Base-by-base conservation (phyloP, 306 rosid species). In the Lablab purpureus region DNA sequence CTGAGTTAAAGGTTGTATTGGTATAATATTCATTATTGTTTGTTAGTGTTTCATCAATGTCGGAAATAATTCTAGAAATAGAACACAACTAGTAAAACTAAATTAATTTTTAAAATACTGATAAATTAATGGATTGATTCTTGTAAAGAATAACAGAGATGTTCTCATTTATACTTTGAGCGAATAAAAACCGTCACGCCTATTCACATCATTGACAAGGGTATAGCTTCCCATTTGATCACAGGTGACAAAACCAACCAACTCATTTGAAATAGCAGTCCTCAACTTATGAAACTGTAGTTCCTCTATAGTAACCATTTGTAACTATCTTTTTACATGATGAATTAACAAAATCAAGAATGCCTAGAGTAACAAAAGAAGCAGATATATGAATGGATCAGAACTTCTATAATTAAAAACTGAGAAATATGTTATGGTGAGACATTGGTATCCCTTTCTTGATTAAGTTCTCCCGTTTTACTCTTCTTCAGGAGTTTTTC, bases 401-500 rank as follows among this genome's bases (percentile, higher is more conserved):
- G 55, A 30, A 46, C 25, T 23, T 78, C 71, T 40, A 67, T 4
- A 15, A 0, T 47, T 14, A 4, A 34, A 60, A 6, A 21, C 1
- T 49, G n/a, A 41, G 3, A 46, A 27, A 50, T n/a, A 25, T 71
- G 78, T 82, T 46, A 89, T 78, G 80, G 56, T 21, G 87, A 28
- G 50, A 62, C 70, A 80, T 36, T 25, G 69, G 72, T 40, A 37
- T 88, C 87, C 15, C 70, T 75, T 45, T 75, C 79, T 22, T 67
- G 60, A 52, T 15, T 80, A 54, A 77, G 46, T 47, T 83, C 87
- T 45, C 82, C 90, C 0, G 85, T 47, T 15, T 78, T 67, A 10
- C 40, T 83, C 73, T 81, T 85, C 82, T 84, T 82, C n/a, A 90
- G 81, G 25, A 91, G 91, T 83, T 84, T 84, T 83, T 90, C 83